phyloP scores from a whole-genome alignment of 2,329 filamentous ascomycete genomes.

The Penicillium janthinellum region DNA sequence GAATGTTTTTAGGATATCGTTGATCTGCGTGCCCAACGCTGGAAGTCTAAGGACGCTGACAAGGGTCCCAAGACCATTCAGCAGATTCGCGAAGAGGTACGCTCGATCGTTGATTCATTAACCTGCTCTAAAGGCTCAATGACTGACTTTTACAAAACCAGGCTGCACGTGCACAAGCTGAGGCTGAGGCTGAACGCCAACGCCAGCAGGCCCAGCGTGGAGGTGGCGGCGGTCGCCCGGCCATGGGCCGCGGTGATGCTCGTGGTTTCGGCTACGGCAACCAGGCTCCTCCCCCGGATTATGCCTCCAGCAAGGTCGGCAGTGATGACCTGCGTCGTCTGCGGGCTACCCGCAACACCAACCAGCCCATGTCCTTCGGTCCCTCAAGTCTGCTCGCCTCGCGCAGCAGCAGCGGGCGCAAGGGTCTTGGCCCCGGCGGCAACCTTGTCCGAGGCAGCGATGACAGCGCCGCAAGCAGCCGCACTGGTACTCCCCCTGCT shows the following conservation, averaged over 20 bases:
- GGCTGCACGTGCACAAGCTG: slow-evolving; percentile 77
- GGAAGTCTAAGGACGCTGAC: slow-evolving; percentile 83
- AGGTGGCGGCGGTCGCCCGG: slow-evolving; percentile 68
- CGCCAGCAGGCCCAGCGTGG: slow-evolving; percentile 58
- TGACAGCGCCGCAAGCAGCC: slow-evolving; percentile 83
- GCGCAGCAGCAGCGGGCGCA: slow-evolving; percentile 85
- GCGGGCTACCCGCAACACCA: slow-evolving; percentile 62
- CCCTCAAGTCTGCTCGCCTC: slow-evolving; percentile 85
- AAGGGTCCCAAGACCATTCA: slow-evolving; percentile 97
- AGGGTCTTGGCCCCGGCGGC: slow-evolving; percentile 70
- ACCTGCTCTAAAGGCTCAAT: neutral
- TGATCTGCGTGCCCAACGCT: slow-evolving; percentile 75
- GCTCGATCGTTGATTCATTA: slow-evolving; percentile 21
- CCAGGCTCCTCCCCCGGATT: slow-evolving; percentile 70
- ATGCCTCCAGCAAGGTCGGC: slow-evolving; percentile 76
- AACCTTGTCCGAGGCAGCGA: slow-evolving; percentile 73
- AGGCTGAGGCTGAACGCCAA: slow-evolving; percentile 68
- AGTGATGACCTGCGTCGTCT: slow-evolving; percentile 90
- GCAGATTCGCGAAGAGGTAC: slow-evolving; percentile 80
- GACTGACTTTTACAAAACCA: slow-evolving; percentile 13
- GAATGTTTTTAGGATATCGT: slow-evolving; percentile 67
- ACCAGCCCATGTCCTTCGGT: slow-evolving; percentile 68
- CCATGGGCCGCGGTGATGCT: slow-evolving; percentile 80
- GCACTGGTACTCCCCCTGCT: slow-evolving; percentile 81
- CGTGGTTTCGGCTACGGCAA: slow-evolving; percentile 73